A percentile compares a stretch with the other conserved stretches of the same genome.
These are phyloP conservation scores for Penicillium robsamsonii DNA, from an alignment of 495 filamentous ascomycete species.

Conservation along the genomic window DNA sequence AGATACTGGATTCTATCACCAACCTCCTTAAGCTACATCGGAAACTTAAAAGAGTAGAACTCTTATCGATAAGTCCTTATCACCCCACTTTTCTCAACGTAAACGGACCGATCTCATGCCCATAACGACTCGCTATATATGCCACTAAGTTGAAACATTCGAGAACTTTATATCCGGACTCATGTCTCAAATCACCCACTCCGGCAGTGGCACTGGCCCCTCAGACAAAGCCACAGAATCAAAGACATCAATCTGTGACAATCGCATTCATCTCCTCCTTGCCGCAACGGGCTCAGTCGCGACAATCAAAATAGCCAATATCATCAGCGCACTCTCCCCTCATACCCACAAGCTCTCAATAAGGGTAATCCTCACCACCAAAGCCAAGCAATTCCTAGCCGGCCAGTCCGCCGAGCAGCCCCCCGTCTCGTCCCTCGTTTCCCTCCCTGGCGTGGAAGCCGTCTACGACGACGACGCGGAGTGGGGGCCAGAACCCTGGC, in stretches of 20 bases:
- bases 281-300: slow-evolving; percentile 57
- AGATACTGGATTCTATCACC: neutral
- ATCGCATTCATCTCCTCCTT: slow-evolving; percentile 7
- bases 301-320: slow-evolving; percentile 74
- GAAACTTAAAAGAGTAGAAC: neutral
- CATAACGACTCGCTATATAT: neutral
- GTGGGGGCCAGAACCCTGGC: slow-evolving; percentile 64
- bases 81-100: neutral
- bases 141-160: too few species aligned
- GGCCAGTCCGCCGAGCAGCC: slow-evolving; percentile 66
- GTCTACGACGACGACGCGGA: slow-evolving; percentile 69
- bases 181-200: neutral
- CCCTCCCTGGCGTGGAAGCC: slow-evolving; percentile 56
- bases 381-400: slow-evolving; percentile 62
- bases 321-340: slow-evolving; percentile 53
- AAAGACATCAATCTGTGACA: slow-evolving; percentile 18
- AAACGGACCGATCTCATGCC: neutral
- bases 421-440: slow-evolving; percentile 44
- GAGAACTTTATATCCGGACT: too few species aligned
- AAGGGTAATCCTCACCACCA: slow-evolving; percentile 64
- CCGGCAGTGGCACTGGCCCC: neutral
- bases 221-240: neutral
- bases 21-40: too few species aligned
- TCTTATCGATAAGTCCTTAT: slow-evolving; percentile 4
- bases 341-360: slow-evolving; percentile 57